Evolutionary conservation across 2,329 filamentous ascomycete species (phyloP).

Genomic region (Colletotrichum sp.): DNA sequence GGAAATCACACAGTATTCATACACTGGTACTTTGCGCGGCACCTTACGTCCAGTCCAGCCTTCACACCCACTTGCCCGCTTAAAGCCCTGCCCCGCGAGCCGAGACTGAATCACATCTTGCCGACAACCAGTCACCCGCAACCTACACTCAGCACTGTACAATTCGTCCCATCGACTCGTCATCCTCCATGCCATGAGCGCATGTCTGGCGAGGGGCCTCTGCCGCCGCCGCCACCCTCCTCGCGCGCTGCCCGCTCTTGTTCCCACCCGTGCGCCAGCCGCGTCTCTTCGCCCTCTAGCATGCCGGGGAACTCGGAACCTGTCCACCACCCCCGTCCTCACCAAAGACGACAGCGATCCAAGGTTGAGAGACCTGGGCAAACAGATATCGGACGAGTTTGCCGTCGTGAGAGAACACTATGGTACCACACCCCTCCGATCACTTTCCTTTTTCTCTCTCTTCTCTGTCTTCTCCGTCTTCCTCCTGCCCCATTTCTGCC

Average conservation of each 20-base stretch:
- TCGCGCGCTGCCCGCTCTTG: not conserved
- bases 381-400: slow-evolving; percentile 51
- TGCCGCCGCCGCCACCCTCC: not conserved
- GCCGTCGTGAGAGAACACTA: slow-evolving; percentile 50
- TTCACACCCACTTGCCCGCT: not conserved
- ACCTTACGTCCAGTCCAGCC: not conserved
- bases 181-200: slow-evolving; percentile 15
- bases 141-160: not conserved
- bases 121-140: not conserved
- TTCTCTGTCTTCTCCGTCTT: not conserved
- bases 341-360: slow-evolving; percentile 34
- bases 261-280: slow-evolving; percentile 9
- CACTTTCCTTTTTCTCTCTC: not conserved
- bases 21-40: not conserved
- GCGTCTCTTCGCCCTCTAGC: slow-evolving; percentile 13
- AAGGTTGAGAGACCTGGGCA: slow-evolving; percentile 43
- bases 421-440: slow-evolving; percentile 33
- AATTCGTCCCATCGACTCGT: not conserved
- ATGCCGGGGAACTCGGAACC: not conserved
- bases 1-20: not conserved
- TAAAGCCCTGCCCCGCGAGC: not conserved
- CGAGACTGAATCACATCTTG: not conserved
- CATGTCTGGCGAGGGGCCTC: slow-evolving; percentile 11
- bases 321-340: slow-evolving; percentile 2
- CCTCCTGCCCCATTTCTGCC: not conserved